Percentiles rank a stretch among this genome's conserved stretches.
phyloP scores from a whole-genome alignment of 208 protist genomes.

The Leishmania tropica region DNA sequence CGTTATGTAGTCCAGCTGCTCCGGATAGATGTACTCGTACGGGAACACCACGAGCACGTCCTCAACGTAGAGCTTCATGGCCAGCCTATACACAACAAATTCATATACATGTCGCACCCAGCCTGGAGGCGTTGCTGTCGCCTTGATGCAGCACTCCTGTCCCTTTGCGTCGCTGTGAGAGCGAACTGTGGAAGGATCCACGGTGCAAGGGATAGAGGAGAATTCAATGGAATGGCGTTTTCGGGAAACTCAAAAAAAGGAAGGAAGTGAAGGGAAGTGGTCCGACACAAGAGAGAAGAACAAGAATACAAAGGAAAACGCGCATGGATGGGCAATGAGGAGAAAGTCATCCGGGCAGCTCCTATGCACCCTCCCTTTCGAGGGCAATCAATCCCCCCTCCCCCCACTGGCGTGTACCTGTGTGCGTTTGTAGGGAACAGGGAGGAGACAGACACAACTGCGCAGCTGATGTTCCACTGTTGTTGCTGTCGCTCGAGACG shows the following conservation, averaged over 20 bases:
- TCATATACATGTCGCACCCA: background rate
- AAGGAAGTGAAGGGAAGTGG: background rate
- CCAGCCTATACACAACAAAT: background rate
- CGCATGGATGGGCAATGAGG: background rate
- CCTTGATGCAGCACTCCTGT: background rate
- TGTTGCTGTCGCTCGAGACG: background rate
- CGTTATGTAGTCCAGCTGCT: slow-evolving; percentile 99
- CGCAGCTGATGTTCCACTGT: background rate
- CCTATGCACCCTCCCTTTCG: background rate
- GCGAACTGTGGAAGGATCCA: background rate
- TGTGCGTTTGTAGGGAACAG: background rate
- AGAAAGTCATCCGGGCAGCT: background rate
- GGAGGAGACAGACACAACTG: background rate
- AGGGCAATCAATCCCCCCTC: background rate
- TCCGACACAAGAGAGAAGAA: background rate
- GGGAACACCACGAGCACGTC: slow-evolving; percentile 98
- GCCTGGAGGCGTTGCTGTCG: no score
- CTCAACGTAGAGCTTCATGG: slow-evolving; percentile 97
- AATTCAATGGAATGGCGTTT: background rate
- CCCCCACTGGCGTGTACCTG: background rate
- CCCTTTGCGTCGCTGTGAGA: background rate
- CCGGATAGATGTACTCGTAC: slow-evolving; percentile 99
- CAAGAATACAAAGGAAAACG: background rate
- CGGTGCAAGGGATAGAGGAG: background rate
- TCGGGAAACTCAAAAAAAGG: background rate